These are phyloP conservation scores for Mycena latifolia DNA, from an alignment of 768 basidiomycete species.

Conservation along the genomic window DNA sequence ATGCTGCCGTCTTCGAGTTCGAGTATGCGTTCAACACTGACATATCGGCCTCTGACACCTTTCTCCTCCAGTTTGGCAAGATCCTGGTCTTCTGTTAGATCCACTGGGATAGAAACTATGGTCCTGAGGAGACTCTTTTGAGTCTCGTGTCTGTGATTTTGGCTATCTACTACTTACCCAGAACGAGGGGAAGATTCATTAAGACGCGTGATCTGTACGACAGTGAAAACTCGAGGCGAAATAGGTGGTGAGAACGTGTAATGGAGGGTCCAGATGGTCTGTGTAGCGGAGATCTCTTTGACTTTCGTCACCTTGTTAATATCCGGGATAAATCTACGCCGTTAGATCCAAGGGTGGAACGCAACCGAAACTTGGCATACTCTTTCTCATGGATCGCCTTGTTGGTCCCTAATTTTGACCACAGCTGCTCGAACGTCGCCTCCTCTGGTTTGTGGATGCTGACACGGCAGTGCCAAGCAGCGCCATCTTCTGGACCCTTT, in stretches of 20 bases:
- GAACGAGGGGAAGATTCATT: slow-evolving; percentile 62
- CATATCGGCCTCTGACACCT: slow-evolving; percentile 76
- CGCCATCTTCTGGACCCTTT: slow-evolving; percentile 65
- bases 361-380: slow-evolving; percentile 51
- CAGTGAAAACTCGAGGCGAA: slow-evolving; percentile 82
- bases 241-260: slow-evolving; percentile 78
- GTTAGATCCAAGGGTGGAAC: neutral
- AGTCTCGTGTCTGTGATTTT: slow-evolving; percentile 23
- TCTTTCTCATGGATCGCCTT: slow-evolving; percentile 79
- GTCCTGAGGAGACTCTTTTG: slow-evolving; percentile 43
- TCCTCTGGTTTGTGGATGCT: slow-evolving; percentile 77
- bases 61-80: slow-evolving; percentile 73
- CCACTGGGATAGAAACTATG: slow-evolving; percentile 76
- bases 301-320: slow-evolving; percentile 66
- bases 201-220: slow-evolving; percentile 72
- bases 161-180: slow-evolving; percentile 62
- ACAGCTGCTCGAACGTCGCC: slow-evolving; percentile 79
- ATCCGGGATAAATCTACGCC: slow-evolving; percentile 67
- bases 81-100: slow-evolving; percentile 69
- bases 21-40: slow-evolving; percentile 73
- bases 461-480: slow-evolving; percentile 76
- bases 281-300: slow-evolving; percentile 72
- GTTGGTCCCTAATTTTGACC: slow-evolving; percentile 71
- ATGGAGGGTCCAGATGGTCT: slow-evolving; percentile 77
- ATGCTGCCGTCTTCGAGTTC: slow-evolving; percentile 73